A percentile compares a stretch with the other conserved stretches of the same genome.
These are phyloP conservation scores for Xylariaceae sp. DNA, from an alignment of 2,329 filamentous ascomycete genomes.

Conservation along the genomic window DNA sequence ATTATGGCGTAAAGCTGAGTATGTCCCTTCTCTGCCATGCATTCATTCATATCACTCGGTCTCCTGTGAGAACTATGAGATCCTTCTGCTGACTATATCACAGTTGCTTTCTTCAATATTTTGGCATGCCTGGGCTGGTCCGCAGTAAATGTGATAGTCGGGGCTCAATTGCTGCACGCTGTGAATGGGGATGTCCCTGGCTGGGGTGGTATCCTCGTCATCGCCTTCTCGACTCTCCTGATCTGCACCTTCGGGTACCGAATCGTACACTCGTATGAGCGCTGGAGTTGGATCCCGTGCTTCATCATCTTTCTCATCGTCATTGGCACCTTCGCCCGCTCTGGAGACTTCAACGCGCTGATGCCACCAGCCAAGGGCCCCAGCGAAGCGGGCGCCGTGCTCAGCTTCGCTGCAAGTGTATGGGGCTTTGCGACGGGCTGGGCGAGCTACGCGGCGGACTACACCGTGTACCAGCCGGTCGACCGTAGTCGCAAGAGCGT, in stretches of 20 bases:
- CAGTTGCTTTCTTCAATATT: constrained; percentile 67
- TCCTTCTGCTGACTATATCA: background rate
- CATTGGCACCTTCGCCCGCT: constrained; percentile 63
- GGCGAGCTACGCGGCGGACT: constrained; percentile 72
- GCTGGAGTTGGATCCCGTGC: constrained; percentile 69
- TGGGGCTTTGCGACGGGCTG: constrained; percentile 70
- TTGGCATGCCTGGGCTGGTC: constrained; percentile 72
- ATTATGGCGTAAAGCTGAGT: constrained; percentile 65
- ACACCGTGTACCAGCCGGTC: constrained; percentile 72
- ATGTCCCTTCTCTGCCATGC: constrained; percentile 25
- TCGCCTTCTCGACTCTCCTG: constrained; percentile 62
- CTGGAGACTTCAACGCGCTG: constrained; percentile 56
- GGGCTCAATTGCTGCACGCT: constrained; percentile 70
- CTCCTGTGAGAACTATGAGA: too few species aligned
- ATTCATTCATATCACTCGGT: background rate
- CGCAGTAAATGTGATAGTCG: constrained; percentile 74
- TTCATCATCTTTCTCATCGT: constrained; percentile 70
- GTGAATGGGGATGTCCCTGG: constrained; percentile 67
- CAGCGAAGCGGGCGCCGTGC: constrained; percentile 54
- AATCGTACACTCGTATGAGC: constrained; percentile 73
- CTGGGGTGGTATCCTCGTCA: constrained; percentile 70
- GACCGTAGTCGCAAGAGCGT: constrained; percentile 55
- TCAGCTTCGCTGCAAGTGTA: constrained; percentile 64
- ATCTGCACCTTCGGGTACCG: constrained; percentile 73
- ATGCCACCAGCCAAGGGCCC: constrained; percentile 39